These are phyloP conservation scores for Hylodesmum podocarpum DNA, from an alignment of 306 rosid species.

Conservation along the genomic window DNA sequence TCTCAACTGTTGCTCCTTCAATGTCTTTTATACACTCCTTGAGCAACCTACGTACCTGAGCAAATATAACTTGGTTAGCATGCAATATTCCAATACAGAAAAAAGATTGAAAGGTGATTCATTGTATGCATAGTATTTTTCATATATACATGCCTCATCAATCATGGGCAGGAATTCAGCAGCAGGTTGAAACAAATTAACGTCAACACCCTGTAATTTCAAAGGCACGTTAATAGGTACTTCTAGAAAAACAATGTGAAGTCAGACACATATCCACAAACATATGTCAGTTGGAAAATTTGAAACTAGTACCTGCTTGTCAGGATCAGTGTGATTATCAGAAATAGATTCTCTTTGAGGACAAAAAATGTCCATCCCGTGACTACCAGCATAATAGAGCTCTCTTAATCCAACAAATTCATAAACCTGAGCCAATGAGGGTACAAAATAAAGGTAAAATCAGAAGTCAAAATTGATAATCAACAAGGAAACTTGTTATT, in stretches of 20 bases:
- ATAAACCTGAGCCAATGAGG: conserved; percentile 53
- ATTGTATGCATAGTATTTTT: not conserved
- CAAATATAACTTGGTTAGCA: conserved; percentile 29
- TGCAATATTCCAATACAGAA: not conserved
- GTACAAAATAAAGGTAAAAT: conserved; percentile 13
- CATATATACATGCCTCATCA: conserved; percentile 50
- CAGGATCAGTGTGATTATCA: conserved; percentile 45
- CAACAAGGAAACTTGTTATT: not conserved
- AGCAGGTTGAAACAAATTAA: conserved; percentile 89
- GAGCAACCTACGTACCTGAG: conserved; percentile 62
- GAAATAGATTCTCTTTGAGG: conserved; percentile 56
- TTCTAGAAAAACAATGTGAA: not conserved
- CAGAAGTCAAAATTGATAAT: conserved; percentile 11
- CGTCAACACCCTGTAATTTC: conserved; percentile 65
- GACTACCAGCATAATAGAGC: conserved; percentile 95
- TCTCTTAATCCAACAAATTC: conserved; percentile 78
- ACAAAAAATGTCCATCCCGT: conserved; percentile 93
- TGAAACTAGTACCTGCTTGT: conserved; percentile 51
- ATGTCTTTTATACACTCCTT: conserved; percentile 63
- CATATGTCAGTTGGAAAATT: not conserved
- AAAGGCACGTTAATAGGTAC: not conserved
- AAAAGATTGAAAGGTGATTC: conserved; percentile 8
- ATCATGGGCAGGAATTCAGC: conserved; percentile 78
- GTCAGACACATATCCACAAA: not conserved
- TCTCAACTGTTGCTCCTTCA: conserved; percentile 77